Conservation (phyloP, 1,284 basidiomycete species). For the Malassezia nana region DNA sequence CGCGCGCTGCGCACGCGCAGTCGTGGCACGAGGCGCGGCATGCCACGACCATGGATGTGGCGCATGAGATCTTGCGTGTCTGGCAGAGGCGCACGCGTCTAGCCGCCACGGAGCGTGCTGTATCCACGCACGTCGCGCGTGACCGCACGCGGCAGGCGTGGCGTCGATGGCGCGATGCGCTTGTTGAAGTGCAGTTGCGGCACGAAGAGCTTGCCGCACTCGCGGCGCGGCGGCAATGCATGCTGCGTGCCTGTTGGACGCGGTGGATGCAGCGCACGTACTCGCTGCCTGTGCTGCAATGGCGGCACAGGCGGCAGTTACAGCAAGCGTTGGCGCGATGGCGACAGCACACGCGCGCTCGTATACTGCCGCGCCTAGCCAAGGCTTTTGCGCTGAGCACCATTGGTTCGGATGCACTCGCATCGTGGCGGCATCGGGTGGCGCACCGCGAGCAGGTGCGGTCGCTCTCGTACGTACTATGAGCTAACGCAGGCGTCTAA, state of each 20-base stretch:
- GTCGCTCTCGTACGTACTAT: neutral
- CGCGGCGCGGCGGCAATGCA: neutral
- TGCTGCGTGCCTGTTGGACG: constrained; percentile 7
- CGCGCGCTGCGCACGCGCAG: neutral
- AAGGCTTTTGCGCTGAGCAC: neutral
- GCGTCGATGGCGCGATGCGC: constrained; percentile 8
- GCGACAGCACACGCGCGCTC: neutral
- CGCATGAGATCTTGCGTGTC: neutral
- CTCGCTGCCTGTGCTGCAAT: constrained; percentile 1
- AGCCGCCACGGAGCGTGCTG: neutral
- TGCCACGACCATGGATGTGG: neutral
- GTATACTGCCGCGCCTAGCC: neutral
- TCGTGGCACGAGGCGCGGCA: neutral
- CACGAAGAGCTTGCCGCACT: constrained; percentile 8
- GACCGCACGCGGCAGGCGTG: neutral
- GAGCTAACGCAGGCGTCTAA: neutral
- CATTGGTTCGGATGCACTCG: neutral
- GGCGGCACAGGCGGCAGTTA: neutral
- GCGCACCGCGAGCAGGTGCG: neutral
- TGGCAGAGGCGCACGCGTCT: neutral
- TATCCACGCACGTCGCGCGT: neutral
- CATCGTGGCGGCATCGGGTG: constrained; percentile 1
- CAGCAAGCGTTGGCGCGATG: neutral
- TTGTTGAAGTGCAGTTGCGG: neutral
- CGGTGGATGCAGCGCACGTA: neutral